Evolutionary conservation across 106 monocot genomes (phyloP), one percentile per base, ranked within the genome.

Genomic region (Vanilla planifolia): DNA sequence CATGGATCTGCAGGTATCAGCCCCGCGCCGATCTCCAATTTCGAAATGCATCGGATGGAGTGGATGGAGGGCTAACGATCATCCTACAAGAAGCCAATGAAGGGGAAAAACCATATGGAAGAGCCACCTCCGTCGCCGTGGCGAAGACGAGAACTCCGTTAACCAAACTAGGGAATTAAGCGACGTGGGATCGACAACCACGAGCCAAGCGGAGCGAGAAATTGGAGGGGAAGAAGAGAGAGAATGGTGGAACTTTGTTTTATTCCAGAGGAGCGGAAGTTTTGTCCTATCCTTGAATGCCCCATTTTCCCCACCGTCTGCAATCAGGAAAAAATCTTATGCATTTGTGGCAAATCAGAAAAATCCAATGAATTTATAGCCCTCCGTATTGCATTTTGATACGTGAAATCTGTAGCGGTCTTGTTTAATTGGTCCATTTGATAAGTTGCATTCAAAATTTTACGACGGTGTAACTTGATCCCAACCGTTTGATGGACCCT

Each of bases 221-320:
- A 16, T 27, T n/a, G 28, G 47, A 1, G 1, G 55, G 57, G 28
- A 37, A 46, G 11, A 34, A 29, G 11, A n/a, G 25, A 2, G 8
- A 40, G 32, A 6, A 9, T 21, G 8, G 21, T 35, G 34, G 8
- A 19, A 22, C 2, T 16, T 47, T 47, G n/a, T 33, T 14, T 17
- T 63, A 47, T 19, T 44, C 63, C 63, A 20, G 43, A 63, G 25
- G 63, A 63, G 47, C 63, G 48, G n/a, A n/a, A n/a, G n/a, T n/a
- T n/a, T n/a, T n/a, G n/a, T n/a, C n/a, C n/a, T n/a, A n/a, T n/a
- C n/a, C n/a, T n/a, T n/a, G n/a, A n/a, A n/a, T n/a, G n/a, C n/a
- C n/a, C n/a, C n/a, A n/a, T n/a, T n/a, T n/a, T n/a, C n/a, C n/a
- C n/a, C n/a, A n/a, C n/a, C n/a, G n/a, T n/a, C n/a, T n/a, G n/a